Base-by-base conservation (phyloP, 306 rosid species). In the Benincasa hispida region DNA sequence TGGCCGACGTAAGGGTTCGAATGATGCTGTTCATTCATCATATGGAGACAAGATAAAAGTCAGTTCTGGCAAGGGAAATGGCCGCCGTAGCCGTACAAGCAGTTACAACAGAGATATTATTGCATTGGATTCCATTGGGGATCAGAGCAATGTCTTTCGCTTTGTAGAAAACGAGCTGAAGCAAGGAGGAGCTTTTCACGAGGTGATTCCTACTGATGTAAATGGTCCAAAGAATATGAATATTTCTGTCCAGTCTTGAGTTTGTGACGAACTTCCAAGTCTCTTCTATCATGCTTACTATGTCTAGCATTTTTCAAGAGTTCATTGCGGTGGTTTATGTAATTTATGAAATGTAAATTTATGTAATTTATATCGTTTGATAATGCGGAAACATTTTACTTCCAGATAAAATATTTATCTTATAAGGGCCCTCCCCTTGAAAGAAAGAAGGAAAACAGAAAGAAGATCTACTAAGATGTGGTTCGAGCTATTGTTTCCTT, bases 1-100 rank as follows among this genome's bases (percentile, higher is more conserved):
- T 77, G 98, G 99, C 73, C 85, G 97, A 73, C 88, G 89, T 77
- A 95, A 92, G 88, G 88, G 89, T 83, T 80, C 77, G 83, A 81
- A 63, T 48, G 86, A 85, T 70, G 77, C 86, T 6, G 81, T 78
- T 78, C 76, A 75, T 77, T 60, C 70, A 80, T 79, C 86, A 60
- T 83, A 76, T 37, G 83, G 78, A 77, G 76, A 59, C 74, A 79
- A 81, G 78, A 87, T 77, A 77, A 89, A 84, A 82, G 88, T 83
- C 41, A 58, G 67, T 32, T 22, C 45, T 78, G 81, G 79, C 63
- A 85, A 37, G 47, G 86, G 69, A 84, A 88, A 80, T 78, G 83
- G 87, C 42, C 86, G 56, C 42, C 77, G 76, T 47, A 73, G 56
- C 42, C 77, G 76, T 47, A 73, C 24, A 45, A 83, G 66, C 66